Evolutionary conservation across 345 rosid genomes (phyloP), one percentile per base, ranked within the genome.

Genomic region (Citrus cavaleriei): DNA sequence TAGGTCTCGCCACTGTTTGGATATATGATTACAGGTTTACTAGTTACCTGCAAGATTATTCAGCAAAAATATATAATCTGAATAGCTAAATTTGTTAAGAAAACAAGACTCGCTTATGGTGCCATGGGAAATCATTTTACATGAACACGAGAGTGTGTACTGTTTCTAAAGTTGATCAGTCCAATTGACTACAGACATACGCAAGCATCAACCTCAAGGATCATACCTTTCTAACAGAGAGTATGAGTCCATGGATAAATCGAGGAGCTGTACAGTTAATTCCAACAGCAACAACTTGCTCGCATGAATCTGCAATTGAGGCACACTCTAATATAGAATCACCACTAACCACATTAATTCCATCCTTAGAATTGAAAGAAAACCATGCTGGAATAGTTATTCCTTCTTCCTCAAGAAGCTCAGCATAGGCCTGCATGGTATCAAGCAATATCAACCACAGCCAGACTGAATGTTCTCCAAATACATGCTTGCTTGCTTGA

Each of bases 1-100:
- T 92, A 95, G 9, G 90, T 87, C 90, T 95, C 97, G 0, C 97
- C 98, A 27, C 97, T 92, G 84, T 95, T 92, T 7, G 98, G 98
- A 83, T 93, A 95, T 54, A 93, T 73, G 27, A 91, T 40, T 58
- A 95, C 81, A 9, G 97, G 95, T 81, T 93, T 95, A 61, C 59
- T 49, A 18, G 97, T 91, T 62, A 82, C 92, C 98, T 95, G 87
- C 40, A 70, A 81, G 55, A 77, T 77, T n/a, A 49, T 64, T 25
- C 8, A 7, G 58, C 55, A n/a, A 59, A 51, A 38, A 75, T 12
- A 10, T 6, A 57, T 32, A 9, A 55, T 55, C 59, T 19, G 0
- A 6, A 32, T 22, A 21, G 21, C 22, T 3, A 10, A 61, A 65
- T 40, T 61, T 21, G n/a, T 22, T 13, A 46, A 46, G 18, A 46